Percentiles rank a stretch among this genome's conserved stretches.
Evolutionary conservation across 2,329 filamentous ascomycete genomes (phyloP).

Genomic region (Fusarium buharicum): DNA sequence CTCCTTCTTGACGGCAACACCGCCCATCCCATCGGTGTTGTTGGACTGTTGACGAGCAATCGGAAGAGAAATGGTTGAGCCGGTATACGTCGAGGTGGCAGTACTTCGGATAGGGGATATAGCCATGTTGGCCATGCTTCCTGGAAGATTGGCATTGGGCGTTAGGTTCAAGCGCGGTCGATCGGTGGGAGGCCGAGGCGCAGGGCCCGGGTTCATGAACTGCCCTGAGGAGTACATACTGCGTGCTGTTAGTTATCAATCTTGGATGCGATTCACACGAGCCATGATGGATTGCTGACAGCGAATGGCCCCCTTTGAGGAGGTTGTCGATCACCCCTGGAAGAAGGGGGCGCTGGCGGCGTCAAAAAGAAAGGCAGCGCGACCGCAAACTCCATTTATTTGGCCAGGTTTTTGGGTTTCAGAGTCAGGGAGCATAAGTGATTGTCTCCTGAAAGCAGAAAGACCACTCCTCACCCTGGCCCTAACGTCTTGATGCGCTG

Average conservation of each 20-base stretch:
- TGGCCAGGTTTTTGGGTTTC: background rate
- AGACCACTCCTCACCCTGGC: conserved; percentile 33
- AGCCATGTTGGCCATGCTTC: conserved; percentile 82
- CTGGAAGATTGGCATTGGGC: conserved; percentile 77
- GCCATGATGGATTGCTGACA: conserved; percentile 14
- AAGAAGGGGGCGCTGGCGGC: background rate
- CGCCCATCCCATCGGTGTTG: conserved; percentile 70
- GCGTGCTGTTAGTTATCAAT: conserved; percentile 34
- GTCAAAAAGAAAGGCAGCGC: background rate
- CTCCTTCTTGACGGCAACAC: conserved; percentile 80
- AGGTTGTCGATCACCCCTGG: background rate
- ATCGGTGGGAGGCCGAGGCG: conserved; percentile 87
- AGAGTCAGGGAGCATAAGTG: conserved; percentile 2
- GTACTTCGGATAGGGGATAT: conserved; percentile 76
- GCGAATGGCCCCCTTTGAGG: background rate
- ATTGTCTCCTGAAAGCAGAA: conserved; percentile 3
- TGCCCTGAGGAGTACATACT: conserved; percentile 70
- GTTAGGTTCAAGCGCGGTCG: conserved; percentile 84
- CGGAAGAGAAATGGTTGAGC: conserved; percentile 73
- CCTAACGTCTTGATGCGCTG: conserved; percentile 8
- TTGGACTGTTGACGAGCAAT: conserved; percentile 71
- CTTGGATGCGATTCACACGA: background rate
- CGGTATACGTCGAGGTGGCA: conserved; percentile 62
- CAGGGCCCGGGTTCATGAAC: conserved; percentile 98
- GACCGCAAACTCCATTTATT: background rate